Percentiles rank a stretch among this genome's conserved stretches.
phyloP scores from a whole-genome alignment of 345 rosid genomes.

The Stellera chamaejasme region DNA sequence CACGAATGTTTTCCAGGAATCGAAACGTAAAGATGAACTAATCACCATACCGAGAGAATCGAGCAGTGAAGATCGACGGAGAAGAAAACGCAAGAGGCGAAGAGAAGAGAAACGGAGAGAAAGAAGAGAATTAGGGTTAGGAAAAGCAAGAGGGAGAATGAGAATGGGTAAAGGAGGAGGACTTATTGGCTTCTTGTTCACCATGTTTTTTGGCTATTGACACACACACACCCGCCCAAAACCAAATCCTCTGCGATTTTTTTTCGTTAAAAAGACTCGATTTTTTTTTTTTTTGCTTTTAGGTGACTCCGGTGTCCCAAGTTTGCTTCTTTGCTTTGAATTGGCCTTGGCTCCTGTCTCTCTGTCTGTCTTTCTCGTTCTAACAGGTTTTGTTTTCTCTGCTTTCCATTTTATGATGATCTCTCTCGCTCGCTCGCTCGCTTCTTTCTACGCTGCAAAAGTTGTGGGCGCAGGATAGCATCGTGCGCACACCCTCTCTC shows the following conservation, averaged over 20 bases:
- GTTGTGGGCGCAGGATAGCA: slow-evolving; percentile 26
- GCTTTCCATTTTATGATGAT: slow-evolving; percentile 9
- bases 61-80: slow-evolving; percentile 9
- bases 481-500: slow-evolving; percentile 8
- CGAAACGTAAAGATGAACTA: neutral
- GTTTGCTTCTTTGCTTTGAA: neutral
- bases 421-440: slow-evolving; percentile 10
- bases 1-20: neutral
- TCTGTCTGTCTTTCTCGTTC: slow-evolving; percentile 4
- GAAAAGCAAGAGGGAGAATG: slow-evolving; percentile 11
- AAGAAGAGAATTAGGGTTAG: slow-evolving; percentile 32
- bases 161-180: slow-evolving; percentile 22
- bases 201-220: slow-evolving; percentile 74
- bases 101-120: slow-evolving; percentile 5
- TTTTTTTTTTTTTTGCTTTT: slow-evolving; percentile 3
- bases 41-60: neutral
- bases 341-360: neutral
- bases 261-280: slow-evolving; percentile 3
- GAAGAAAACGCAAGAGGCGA: slow-evolving; percentile 5
- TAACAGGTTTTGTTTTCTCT: slow-evolving; percentile 6
- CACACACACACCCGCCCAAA: slow-evolving; percentile 33
- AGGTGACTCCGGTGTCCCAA: slow-evolving; percentile 6
- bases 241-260: slow-evolving; percentile 8
- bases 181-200: slow-evolving; percentile 46
- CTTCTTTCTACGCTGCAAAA: slow-evolving; percentile 22